A percentile compares a stretch with the other conserved stretches of the same genome.
These are phyloP conservation scores for Meripilus lineatus DNA, from an alignment of 1,284 basidiomycete species.

Conservation along the genomic window DNA sequence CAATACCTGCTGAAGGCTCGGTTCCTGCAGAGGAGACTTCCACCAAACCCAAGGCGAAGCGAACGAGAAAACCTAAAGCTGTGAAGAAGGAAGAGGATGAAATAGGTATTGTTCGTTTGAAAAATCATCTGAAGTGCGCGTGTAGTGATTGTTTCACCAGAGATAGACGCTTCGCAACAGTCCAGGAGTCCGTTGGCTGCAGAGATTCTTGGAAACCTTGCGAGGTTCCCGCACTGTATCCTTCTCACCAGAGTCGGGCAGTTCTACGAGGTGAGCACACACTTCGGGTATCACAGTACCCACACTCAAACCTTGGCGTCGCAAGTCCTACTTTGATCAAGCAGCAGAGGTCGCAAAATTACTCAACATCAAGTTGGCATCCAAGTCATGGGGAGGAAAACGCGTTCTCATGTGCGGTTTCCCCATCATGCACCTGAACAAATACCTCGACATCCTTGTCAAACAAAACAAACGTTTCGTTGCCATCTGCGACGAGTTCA, in stretches of 20 bases:
- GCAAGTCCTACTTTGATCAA: constrained; percentile 90
- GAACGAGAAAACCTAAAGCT: too few relatives aligned
- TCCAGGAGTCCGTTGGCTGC: constrained; percentile 57
- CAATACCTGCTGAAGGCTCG: too few relatives aligned
- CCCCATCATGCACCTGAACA: constrained; percentile 81
- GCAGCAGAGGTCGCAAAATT: constrained; percentile 73
- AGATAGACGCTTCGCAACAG: background rate
- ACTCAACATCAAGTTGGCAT: constrained; percentile 78
- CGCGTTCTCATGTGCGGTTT: constrained; percentile 85
- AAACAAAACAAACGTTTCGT: constrained; percentile 80
- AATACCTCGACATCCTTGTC: constrained; percentile 82
- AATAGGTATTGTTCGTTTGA: background rate
- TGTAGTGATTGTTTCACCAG: background rate
- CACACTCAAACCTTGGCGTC: background rate
- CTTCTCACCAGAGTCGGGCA: constrained; percentile 89
- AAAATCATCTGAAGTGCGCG: background rate
- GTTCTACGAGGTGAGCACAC: constrained; percentile 80
- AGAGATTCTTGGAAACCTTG: constrained; percentile 68
- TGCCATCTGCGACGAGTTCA: constrained; percentile 90
- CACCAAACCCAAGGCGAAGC: too few relatives aligned
- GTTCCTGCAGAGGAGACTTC: too few relatives aligned
- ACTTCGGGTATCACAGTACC: background rate
- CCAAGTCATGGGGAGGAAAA: constrained; percentile 64
- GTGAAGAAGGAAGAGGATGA: background rate
- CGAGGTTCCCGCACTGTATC: constrained; percentile 82